Base-by-base conservation (phyloP, 2,329 filamentous ascomycete genomes). In the Talaromyces sp. region DNA sequence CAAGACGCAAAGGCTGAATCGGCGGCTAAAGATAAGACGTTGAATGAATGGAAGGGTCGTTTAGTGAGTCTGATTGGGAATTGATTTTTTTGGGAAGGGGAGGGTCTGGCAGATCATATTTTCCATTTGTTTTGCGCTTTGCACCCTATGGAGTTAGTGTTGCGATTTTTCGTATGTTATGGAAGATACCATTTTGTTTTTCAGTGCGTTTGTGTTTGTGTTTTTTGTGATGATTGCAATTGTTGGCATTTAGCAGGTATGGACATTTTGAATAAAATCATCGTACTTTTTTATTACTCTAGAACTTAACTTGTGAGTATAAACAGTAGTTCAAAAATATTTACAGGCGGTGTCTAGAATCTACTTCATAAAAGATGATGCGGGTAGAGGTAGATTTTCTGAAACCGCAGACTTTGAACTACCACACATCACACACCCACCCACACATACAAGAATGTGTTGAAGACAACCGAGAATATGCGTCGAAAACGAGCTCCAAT, bases 401-500 rank as follows among this genome's bases (percentile, higher is more conserved):
- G 25, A 28, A 28, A 7, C 25, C 25, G 25, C 25, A 28, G 25
- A 28, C 25, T 28, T 28, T 28, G 25, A 28, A 28, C n/a, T n/a
- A n/a, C 25, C 25, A 7, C 25, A 28, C 25, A n/a, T n/a, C n/a
- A n/a, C n/a, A n/a, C 25, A 28, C 7, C 25, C 7, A 28, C 3
- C 7, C 25, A 28, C 25, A 28, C 25, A 28, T 4, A 28, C 25
- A 28, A n/a, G n/a, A n/a, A n/a, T n/a, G n/a, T n/a, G 25, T 28
- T 28, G 25, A 28, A 28, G 25, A 28, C 25, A 28, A 28, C 25
- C 7, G 10, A 52, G 13, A 35, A 52, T 39, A 33, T 31, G 13
- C 15, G 37, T 21, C n/a, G 19, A 15, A 28, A 33, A 33, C 46
- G 66, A 58, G 65, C 70, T 43, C 56, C 61, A 19, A 56, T 63